Base-by-base conservation (phyloP, 441 rosid species). In the Gossypium schwendimanii region DNA sequence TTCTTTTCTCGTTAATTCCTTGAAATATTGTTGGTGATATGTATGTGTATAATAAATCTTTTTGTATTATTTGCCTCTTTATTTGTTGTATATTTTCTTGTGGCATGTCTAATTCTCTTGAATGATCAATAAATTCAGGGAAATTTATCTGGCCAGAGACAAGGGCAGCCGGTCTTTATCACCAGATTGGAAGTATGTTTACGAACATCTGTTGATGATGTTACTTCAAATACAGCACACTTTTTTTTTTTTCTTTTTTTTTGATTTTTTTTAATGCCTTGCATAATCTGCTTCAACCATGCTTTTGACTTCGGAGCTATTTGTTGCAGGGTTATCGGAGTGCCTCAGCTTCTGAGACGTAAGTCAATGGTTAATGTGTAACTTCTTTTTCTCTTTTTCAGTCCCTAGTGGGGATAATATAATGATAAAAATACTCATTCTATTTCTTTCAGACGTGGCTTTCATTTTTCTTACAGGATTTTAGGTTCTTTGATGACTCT, bases 141-240 rank as follows among this genome's bases (percentile, higher is more conserved):
- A 77, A 90, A 82, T 84, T 84, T 95, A 81, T 93, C 92, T 49
- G 98, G 97, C 65, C 97, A 91, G 82, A 86, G 97, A 75, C 98
- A 95, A 82, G 94, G 99, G 73, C 99, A 95, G 79, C 98, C 97
- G 54, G 97, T 95, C 75, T 93, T 91, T 61, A 93, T 95, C 81
- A 93, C 99, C 82, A 88, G 84, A 82, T 81, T 95, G 80, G 99
- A 93, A 86, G 99, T 95, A 84, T 78, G 91, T 79, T 23, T 17
- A 49, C 58, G 50, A 65, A 50, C 63, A 66, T 55, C 55, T 81
- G 61, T 71, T 71, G 70, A 70, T 50, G 44, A n/a, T 68, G 3
- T 7, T 66, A 12, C 60, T 66, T 45, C 76, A 44, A 24, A 52
- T 57, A 73, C 53, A 33, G 12, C 26, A 5, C 58, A 14, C 12